A percentile compares a stretch with the other conserved stretches of the same genome.
phyloP scores from a whole-genome alignment of 352 stramenopile species.

The Phytophthora rubi region DNA sequence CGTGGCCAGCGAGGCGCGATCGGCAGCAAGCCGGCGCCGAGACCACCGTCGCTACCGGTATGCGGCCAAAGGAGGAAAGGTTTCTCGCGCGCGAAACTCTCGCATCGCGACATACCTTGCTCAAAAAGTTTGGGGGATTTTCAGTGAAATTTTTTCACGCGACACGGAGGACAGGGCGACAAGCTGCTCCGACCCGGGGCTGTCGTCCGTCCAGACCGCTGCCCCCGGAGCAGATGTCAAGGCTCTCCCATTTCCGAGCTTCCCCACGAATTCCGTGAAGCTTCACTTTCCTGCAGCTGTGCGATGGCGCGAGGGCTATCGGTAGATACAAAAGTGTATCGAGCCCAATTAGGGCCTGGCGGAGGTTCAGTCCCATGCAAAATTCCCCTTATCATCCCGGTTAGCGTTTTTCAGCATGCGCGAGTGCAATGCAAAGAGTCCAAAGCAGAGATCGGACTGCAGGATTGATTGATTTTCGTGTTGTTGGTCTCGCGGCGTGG shows the following conservation, averaged over 20 bases:
- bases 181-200: conserved; percentile 9
- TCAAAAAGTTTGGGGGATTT: conserved; percentile 9
- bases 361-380: conserved; percentile 16
- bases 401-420: conserved; percentile 13
- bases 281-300: conserved; percentile 27
- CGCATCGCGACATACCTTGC: neutral
- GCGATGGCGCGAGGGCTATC: conserved; percentile 7
- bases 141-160: neutral
- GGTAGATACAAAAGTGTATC: neutral
- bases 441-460: neutral
- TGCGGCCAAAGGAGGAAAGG: conserved; percentile 5
- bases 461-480: conserved; percentile 9
- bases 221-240: conserved; percentile 29
- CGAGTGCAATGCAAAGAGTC: conserved; percentile 15
- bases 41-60: neutral
- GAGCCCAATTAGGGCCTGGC: neutral
- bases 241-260: conserved; percentile 24
- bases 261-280: conserved; percentile 31
- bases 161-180: conserved; percentile 14
- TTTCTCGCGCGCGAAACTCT: conserved; percentile 7
- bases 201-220: conserved; percentile 16
- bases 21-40: conserved; percentile 5
- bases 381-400: conserved; percentile 13
- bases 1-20: conserved; percentile 22
- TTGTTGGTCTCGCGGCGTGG: conserved; percentile 7